Base-by-base conservation (phyloP, 306 rosid genomes). In the Comarum palustre region DNA sequence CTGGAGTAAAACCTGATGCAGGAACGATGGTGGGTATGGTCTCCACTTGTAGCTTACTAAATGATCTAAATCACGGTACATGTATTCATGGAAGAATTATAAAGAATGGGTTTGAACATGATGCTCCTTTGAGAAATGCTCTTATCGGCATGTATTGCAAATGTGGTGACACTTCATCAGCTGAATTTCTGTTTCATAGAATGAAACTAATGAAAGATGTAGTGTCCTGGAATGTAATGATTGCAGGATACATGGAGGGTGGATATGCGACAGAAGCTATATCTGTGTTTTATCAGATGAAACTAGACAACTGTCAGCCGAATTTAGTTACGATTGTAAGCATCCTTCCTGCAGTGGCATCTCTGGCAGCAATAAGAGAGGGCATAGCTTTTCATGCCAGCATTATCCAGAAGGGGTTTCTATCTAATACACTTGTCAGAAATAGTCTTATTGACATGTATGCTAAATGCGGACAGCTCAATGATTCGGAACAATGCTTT, bases 381-480 rank as follows among this genome's bases (percentile, higher is more conserved):
- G 94, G 90, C 66, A 81, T 79, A 83, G 86, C 84, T 73, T 66
- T 88, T 82, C 96, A 90, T 71, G 84, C 92, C 61, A 77, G 75
- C 83, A 73, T 84, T 36, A 75, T 86, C 77, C 78, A 73, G 82
- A 86, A 64, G 82, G 96, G 96, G 71, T 79, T 86, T 81, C 80
- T 85, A 66, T 77, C 78, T 5, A 85, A 65, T 69, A 81, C 76
- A 66, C 82, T 82, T 22, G 61, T 84, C 0, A 72, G 85, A 67
- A 88, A 90, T 84, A 75, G 90, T 76, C 87, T 90, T 27, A 32
- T 90, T 34, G 84, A 86, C 75, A 82, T 83, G 90, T 88, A 88
- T 79, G 85, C 89, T 60, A 90, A 88, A 88, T 83, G 92, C 24
- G 94, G 96, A 62, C 81, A 52, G 62, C 89, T 88, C 42, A 34